Evolutionary conservation across 2,329 filamentous ascomycete genomes (phyloP), one percentile per base, ranked within the genome.

Genomic region (Ceratocystis eucalypticola): DNA sequence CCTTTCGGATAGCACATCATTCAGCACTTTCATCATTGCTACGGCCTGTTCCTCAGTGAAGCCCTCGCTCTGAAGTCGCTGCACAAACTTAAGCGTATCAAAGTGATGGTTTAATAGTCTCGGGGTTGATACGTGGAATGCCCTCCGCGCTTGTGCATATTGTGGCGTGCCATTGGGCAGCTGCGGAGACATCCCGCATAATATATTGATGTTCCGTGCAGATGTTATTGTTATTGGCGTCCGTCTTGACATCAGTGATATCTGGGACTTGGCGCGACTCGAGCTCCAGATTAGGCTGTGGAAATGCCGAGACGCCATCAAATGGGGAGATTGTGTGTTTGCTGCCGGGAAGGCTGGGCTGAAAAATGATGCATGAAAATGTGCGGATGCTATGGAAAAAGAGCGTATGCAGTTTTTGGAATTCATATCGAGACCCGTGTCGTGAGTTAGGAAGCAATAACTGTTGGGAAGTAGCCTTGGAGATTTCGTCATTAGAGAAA

Each of bases 11-110:
- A 99, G 96, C 8, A 97, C 93, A 75, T 97, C 92, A 76, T 91
- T 92, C 48, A 99, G 80, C 5, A 97, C 90, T 74, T 89, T 90
- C 94, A 99, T 97, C 88, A 96, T 94, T n/a, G 94, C 93, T 30
- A 91, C 91, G 1, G 92, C 87, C 77, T 99, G 94, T 71, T 92
- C 88, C 75, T 97, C 93, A 28, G 91, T 96, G 75, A 97, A 96
- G 0, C 94, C 94, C 75, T 99, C 94, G 70, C 84, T 84, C 75
- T 93, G 87, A 50, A 99, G 80, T 64, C 90, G 83, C 77, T 96
- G 90, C 48, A 99, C 92, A 74, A 99, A 96, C 78, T 96, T 96
- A 69, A 99, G 83, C 0, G 94, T 99, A 76, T 99, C 94, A 74
- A 99, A 99, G 76, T 99, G 92, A 76, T 99, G 94, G 72, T 96